A percentile compares a stretch with the other conserved stretches of the same genome.
Evolutionary conservation across 2,329 filamentous ascomycete species (phyloP).

Genomic region (Malbranchea cinnamomea): DNA sequence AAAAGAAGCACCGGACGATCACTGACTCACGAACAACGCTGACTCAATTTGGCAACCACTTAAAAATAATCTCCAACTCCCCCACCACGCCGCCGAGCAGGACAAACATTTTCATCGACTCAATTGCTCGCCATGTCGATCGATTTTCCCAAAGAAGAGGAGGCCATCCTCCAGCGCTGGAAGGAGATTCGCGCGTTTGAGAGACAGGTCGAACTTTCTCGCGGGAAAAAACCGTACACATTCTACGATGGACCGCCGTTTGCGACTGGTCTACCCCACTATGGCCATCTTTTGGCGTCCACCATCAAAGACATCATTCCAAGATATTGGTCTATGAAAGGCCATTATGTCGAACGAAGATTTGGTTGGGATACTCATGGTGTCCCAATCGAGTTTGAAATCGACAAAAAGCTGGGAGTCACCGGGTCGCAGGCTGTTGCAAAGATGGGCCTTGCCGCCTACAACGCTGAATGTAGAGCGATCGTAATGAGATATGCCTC

Average conservation of each 20-base stretch:
- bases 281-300: conserved; percentile 69
- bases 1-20: too few relatives aligned
- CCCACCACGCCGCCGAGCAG: conserved; percentile 4
- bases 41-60: too few relatives aligned
- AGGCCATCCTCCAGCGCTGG: conserved; percentile 72
- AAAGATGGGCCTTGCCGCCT: conserved; percentile 72
- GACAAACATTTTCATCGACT: conserved; percentile 7
- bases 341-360: conserved; percentile 75
- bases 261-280: conserved; percentile 55
- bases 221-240: conserved; percentile 70
- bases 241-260: conserved; percentile 87
- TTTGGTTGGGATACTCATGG: conserved; percentile 97
- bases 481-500: conserved; percentile 84
- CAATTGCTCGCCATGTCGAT: conserved; percentile 52
- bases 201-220: conserved; percentile 72
- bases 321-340: conserved; percentile 95
- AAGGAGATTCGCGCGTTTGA: conserved; percentile 84
- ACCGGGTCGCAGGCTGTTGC: conserved; percentile 75
- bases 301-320: conserved; percentile 97
- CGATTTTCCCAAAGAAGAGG: conserved; percentile 85
- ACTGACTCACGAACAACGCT: too few relatives aligned
- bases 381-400: conserved; percentile 89
- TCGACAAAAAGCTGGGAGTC: conserved; percentile 89
- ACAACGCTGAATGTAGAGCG: conserved; percentile 79
- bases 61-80: conserved; percentile 8